Base-by-base conservation (phyloP, 176 grass and related monocot genomes). In the Neostapfia colusana region DNA sequence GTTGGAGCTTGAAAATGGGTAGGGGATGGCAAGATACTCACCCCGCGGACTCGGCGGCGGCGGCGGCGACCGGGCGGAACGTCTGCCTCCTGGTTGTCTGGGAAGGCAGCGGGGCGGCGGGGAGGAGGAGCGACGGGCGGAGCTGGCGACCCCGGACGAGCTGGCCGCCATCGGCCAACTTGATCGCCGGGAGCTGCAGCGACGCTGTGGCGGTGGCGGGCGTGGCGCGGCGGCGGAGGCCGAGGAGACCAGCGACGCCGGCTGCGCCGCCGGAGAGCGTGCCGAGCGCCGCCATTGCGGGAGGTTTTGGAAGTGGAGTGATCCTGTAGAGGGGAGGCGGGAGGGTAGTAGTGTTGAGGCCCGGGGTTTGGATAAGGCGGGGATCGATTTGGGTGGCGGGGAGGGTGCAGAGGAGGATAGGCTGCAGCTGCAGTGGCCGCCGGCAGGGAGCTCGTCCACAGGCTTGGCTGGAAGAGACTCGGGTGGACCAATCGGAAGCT, bases 141-240 rank as follows among this genome's bases (percentile, higher is more conserved):
- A 98, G 95, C 73, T 94, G 91, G 15, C 95, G 77, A 14, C 87
- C 89, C 60, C 91, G 88, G 58, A 95, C 79, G 77, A 95, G 83
- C 39, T 88, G 88, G 8, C 62, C 91, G 41, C 74, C 91, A 67
- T 92, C 85, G 65, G 87, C 68, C 2, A 90, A n/a, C 20, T 54
- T 23, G 51, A 54, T 54, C 51, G 51, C 51, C 51, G 51, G 31
- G 31, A 31, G 31, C 31, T 3, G 31, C 31, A 3, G 31, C 31
- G 31, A 31, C 31, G 31, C 31, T 1, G 31, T 31, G 31, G 31
- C 31, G 31, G 31, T 31, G 31, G 31, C 31, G 31, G 31, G 31
- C 31, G 31, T 31, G 31, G 31, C 31, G 31, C 31, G 31, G 31
- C 31, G 31, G 31, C 31, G 31, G 31, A 31, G 31, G 31, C 31